Evolutionary conservation across 140 eudicot genomes (phyloP).

Genomic region (Senecio squalidus): DNA sequence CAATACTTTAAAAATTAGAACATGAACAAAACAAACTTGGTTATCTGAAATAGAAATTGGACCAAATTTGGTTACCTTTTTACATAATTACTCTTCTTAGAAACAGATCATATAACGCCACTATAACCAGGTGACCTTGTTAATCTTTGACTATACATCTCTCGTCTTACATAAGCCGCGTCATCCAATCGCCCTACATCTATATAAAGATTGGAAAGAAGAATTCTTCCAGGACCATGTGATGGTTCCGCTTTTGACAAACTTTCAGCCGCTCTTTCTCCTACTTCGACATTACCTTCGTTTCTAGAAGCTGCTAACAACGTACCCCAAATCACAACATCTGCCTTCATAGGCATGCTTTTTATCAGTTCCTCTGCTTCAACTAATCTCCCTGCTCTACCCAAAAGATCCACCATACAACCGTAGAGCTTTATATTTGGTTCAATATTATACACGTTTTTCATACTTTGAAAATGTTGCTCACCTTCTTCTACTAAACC

Average conservation of each 20-base stretch:
- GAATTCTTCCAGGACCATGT: conserved; percentile 22
- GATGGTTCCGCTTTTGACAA: conserved; percentile 21
- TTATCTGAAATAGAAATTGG: background rate
- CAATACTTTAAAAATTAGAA: background rate
- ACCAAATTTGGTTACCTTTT: background rate
- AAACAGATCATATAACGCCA: conserved; percentile 22
- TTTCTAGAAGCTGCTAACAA: conserved; percentile 20
- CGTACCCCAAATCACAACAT: conserved; percentile 31
- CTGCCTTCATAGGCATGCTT: conserved; percentile 30
- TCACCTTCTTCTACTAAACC: conserved; percentile 29
- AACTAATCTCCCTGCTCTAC: conserved; percentile 23
- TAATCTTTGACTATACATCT: conserved; percentile 40
- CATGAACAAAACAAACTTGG: background rate
- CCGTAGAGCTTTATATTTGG: conserved; percentile 30
- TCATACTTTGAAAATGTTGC: conserved; percentile 21
- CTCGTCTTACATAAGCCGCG: conserved; percentile 26
- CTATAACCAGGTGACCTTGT: conserved; percentile 67
- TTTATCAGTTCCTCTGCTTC: conserved; percentile 26
- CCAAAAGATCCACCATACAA: conserved; percentile 32
- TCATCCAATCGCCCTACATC: conserved; percentile 29
- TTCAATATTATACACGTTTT: conserved; percentile 15
- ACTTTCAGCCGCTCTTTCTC: conserved; percentile 23
- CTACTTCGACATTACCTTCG: conserved; percentile 22
- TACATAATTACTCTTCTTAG: background rate
- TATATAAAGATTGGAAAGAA: conserved; percentile 23